A percentile compares a stretch with the other conserved stretches of the same genome.
These are phyloP conservation scores for Fusarium nodosum DNA, from an alignment of 2,329 filamentous ascomycete genomes.

Conservation along the genomic window DNA sequence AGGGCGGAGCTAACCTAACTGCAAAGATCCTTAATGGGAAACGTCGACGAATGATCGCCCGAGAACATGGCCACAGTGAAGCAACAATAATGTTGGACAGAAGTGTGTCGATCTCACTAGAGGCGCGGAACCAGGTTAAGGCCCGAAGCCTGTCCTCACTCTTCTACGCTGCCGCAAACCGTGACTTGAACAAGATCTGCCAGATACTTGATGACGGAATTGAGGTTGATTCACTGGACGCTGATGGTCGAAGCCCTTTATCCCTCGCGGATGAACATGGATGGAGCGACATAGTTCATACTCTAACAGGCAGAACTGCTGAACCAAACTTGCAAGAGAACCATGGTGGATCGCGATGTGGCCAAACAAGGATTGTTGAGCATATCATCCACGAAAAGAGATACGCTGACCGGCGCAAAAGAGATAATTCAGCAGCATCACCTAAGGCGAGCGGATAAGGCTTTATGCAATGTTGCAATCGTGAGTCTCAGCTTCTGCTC, in stretches of 20 bases:
- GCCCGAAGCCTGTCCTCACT: background rate
- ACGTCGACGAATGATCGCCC: background rate
- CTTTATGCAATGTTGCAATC: background rate
- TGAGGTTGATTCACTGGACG: background rate
- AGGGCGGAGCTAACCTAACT: background rate
- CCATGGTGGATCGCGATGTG: background rate
- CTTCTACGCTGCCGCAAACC: background rate
- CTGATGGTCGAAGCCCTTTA: background rate
- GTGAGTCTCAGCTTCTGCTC: background rate
- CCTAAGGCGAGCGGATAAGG: background rate
- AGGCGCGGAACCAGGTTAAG: background rate
- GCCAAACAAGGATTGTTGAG: background rate
- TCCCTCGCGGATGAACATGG: background rate
- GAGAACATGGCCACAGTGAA: rapidly evolving
- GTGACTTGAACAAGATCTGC: background rate
- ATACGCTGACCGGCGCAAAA: background rate
- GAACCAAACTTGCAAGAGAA: background rate
- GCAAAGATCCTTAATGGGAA: background rate
- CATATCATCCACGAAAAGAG: too few species aligned
- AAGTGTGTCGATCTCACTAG: background rate
- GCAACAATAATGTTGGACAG: background rate
- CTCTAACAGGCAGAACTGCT: background rate
- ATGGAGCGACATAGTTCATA: background rate
- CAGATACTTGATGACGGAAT: background rate
- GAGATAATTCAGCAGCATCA: background rate